Conservation (phyloP, 2,329 filamentous ascomycete genomes). For the Periconia digitata region DNA sequence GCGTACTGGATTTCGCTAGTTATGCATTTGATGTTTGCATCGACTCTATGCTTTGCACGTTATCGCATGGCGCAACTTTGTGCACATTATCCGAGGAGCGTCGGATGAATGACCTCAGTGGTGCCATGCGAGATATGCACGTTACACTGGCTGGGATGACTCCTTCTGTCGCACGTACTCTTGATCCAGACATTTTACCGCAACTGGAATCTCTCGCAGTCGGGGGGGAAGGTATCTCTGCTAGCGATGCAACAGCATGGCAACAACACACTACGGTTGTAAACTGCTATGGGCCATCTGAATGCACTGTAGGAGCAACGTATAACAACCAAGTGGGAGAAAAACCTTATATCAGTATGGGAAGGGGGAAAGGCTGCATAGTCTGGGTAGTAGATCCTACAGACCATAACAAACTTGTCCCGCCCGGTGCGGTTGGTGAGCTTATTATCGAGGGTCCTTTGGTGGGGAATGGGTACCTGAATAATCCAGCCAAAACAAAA, state of each 20-base stretch:
- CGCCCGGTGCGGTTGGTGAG: constrained; percentile 50
- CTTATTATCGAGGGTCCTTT: constrained; percentile 62
- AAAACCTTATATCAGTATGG: constrained; percentile 41
- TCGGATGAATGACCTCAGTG: constrained; percentile 51
- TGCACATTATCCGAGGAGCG: constrained; percentile 49
- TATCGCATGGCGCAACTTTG: constrained; percentile 36
- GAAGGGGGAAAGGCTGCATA: constrained; percentile 34
- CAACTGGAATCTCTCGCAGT: constrained; percentile 48
- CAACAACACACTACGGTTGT: constrained; percentile 36
- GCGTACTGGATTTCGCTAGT: constrained; percentile 40
- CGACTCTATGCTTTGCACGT: constrained; percentile 40
- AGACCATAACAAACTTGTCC: constrained; percentile 41
- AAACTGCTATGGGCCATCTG: constrained; percentile 41
- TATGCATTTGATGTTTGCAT: constrained; percentile 43
- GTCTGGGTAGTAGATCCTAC: constrained; percentile 47
- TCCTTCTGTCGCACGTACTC: constrained; percentile 40
- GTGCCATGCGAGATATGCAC: constrained; percentile 39
- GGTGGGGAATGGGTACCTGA: constrained; percentile 42
- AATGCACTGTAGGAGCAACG: constrained; percentile 39
- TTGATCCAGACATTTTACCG: constrained; percentile 41
- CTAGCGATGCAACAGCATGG: constrained; percentile 48
- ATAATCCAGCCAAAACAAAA: constrained; percentile 39
- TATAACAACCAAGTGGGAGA: constrained; percentile 32
- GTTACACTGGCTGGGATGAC: constrained; percentile 41
- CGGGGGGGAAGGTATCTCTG: constrained; percentile 41